phyloP scores from a whole-genome alignment of 495 filamentous ascomycete genomes.

The Schizothecium vesticola region DNA sequence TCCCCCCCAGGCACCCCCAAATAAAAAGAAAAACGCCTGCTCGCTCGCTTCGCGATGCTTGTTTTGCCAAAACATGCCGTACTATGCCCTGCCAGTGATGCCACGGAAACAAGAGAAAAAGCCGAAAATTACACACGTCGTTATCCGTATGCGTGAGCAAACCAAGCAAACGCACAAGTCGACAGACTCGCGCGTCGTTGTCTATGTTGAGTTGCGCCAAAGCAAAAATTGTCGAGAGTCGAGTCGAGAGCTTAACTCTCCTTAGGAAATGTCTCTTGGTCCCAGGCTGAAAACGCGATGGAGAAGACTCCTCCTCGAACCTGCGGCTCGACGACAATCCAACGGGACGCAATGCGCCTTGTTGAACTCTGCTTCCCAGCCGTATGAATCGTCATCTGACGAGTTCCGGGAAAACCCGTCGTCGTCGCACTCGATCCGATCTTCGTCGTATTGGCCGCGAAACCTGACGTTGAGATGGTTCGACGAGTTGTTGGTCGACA shows the following conservation, averaged over 20 bases:
- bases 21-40: slow-evolving; percentile 8
- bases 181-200: not conserved
- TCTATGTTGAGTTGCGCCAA: not conserved
- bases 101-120: not conserved
- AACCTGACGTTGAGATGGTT: slow-evolving; percentile 29
- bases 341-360: slow-evolving; percentile 14
- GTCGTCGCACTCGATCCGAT: not conserved
- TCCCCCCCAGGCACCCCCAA: not conserved
- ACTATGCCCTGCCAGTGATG: slow-evolving; percentile 10
- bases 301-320: slow-evolving; percentile 36
- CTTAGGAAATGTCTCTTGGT: slow-evolving; percentile 11
- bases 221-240: not conserved
- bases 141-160: slow-evolving; percentile 12
- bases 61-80: slow-evolving; percentile 6
- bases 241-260: not conserved
- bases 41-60: slow-evolving; percentile 7
- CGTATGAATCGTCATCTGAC: slow-evolving; percentile 37
- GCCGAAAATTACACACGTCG: not conserved
- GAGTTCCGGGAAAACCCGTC: not conserved
- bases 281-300: slow-evolving; percentile 38
- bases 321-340: slow-evolving; percentile 26
- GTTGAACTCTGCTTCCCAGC: slow-evolving; percentile 45
- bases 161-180: not conserved
- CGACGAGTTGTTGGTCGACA: slow-evolving; percentile 30
- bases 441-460: slow-evolving; percentile 10